Conservation (phyloP, 768 basidiomycete genomes). For the Hebeloma cylindrosporum region DNA sequence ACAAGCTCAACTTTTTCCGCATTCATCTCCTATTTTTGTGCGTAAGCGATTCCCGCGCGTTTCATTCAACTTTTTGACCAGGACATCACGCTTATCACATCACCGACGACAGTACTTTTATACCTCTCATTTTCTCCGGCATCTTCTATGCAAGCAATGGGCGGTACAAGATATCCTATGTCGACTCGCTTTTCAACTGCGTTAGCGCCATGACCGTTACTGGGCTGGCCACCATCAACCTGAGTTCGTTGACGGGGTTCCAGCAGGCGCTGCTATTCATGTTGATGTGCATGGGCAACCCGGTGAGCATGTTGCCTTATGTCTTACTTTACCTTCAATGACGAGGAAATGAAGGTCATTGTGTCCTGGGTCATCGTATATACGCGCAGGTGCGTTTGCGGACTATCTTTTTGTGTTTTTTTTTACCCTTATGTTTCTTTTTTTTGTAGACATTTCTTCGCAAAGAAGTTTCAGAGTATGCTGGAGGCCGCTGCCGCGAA, state of each 20-base stretch:
- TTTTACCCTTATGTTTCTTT: constrained; percentile 7
- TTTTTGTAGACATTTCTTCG: constrained; percentile 66
- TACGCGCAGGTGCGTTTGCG: constrained; percentile 64
- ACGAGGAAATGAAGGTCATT: constrained; percentile 48
- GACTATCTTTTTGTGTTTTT: constrained; percentile 1
- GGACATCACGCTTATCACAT: constrained; percentile 6
- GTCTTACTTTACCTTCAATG: neutral
- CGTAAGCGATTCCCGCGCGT: constrained; percentile 24
- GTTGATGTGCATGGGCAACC: constrained; percentile 76
- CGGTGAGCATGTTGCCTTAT: constrained; percentile 48
- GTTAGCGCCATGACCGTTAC: constrained; percentile 79
- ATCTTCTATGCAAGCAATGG: constrained; percentile 88
- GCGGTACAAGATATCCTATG: constrained; percentile 62
- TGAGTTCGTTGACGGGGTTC: constrained; percentile 66
- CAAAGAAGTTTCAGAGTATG: constrained; percentile 62
- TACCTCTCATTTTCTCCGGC: constrained; percentile 74
- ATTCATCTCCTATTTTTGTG: constrained; percentile 63
- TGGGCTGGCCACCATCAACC: constrained; percentile 69
- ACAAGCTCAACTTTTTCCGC: constrained; percentile 67
- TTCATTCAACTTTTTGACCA: neutral
- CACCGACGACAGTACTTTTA: constrained; percentile 54
- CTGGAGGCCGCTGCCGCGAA: constrained; percentile 43
- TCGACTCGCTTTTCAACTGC: constrained; percentile 77
- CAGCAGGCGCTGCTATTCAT: constrained; percentile 72
- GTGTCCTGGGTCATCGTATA: constrained; percentile 86